These are phyloP conservation scores for Anthostomella pinea DNA, from an alignment of 2,329 filamentous ascomycete genomes.

Conservation along the genomic window DNA sequence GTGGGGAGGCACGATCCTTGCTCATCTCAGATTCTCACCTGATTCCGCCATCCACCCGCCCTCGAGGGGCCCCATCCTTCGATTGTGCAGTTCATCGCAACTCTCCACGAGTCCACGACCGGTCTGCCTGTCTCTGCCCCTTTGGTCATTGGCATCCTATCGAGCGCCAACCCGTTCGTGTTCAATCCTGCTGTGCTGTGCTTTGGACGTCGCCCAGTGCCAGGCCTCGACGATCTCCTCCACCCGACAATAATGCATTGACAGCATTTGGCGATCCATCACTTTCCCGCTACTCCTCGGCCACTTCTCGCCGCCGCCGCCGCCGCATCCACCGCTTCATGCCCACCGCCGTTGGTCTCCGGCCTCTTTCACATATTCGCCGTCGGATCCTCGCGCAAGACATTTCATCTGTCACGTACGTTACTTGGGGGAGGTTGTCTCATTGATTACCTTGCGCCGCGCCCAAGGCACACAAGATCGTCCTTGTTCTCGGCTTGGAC, in stretches of 20 bases:
- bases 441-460: conserved; percentile 11
- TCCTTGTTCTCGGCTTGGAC: conserved; percentile 22
- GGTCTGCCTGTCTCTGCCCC: no score
- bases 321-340: conserved; percentile 2
- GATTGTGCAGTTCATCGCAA: no score
- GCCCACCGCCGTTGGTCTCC: conserved; percentile 5
- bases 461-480: conserved; percentile 19
- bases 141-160: no score
- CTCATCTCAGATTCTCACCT: no score
- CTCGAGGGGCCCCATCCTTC: no score
- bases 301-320: conserved; percentile 1
- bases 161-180: no score
- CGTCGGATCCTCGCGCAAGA: conserved; percentile 17
- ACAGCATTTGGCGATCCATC: conserved; percentile 1
- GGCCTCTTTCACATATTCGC: conserved; percentile 3
- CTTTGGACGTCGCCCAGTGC: conserved; percentile 2
- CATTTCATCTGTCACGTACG: conserved; percentile 20
- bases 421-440: conserved; percentile 13
- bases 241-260: conserved; percentile 1
- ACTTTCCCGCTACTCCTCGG: background rate
- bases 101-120: no score
- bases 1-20: no score
- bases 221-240: background rate
- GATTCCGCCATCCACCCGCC: no score
- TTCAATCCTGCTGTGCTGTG: no score